These are phyloP conservation scores for Globisporangium sylvaticum DNA, from an alignment of 352 stramenopile genomes.

Conservation along the genomic window DNA sequence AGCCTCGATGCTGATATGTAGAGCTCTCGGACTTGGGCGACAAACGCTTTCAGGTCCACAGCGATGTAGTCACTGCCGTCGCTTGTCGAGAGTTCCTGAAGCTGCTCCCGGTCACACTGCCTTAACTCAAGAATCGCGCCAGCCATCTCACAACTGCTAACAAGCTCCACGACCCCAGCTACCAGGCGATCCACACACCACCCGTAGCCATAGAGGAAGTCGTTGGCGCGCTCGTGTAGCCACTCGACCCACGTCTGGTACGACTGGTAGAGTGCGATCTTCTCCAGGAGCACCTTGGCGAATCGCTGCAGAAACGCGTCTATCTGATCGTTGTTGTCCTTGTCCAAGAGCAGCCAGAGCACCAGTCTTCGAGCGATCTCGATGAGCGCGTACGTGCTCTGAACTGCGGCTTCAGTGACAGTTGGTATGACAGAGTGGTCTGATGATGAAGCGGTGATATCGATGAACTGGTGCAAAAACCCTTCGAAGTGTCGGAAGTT, in stretches of 20 bases:
- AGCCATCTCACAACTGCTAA: background rate
- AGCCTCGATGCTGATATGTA: background rate
- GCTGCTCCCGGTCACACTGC: background rate
- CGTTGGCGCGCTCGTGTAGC: background rate
- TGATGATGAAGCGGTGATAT: too few species aligned
- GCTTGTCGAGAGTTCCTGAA: background rate
- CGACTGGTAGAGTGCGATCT: background rate
- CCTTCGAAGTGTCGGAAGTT: too few species aligned
- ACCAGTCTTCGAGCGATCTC: background rate
- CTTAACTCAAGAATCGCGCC: background rate
- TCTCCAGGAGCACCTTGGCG: background rate
- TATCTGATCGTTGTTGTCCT: background rate
- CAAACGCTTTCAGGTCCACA: background rate
- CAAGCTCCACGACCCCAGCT: background rate
- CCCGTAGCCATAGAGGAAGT: background rate
- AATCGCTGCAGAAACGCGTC: constrained; percentile 4
- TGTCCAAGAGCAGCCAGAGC: background rate
- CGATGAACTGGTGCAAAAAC: too few species aligned
- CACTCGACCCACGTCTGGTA: constrained; percentile 1
- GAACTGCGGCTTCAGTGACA: too few species aligned
- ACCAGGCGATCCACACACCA: background rate
- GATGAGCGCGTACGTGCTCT: background rate
- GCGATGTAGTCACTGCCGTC: background rate
- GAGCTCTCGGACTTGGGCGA: constrained; percentile 2
- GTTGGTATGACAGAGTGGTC: too few species aligned